Conservation (phyloP, 306 rosid species). For the Clitoria ternatea region DNA sequence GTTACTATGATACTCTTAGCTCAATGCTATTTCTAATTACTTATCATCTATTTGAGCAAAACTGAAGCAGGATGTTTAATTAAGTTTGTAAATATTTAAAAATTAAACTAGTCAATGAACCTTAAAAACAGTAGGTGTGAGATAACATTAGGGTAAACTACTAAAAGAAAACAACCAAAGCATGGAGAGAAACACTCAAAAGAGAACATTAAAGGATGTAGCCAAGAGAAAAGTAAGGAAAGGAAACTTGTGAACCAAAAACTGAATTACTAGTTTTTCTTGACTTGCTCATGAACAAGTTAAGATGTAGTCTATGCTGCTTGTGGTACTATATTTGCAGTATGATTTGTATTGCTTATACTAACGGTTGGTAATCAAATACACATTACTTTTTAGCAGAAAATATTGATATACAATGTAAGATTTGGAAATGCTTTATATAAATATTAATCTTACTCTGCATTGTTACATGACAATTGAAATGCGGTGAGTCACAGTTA, state of each 20-base stretch:
- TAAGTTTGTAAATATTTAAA: background rate
- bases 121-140: background rate
- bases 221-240: background rate
- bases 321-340: background rate
- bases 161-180: background rate
- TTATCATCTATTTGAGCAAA: background rate
- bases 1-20: background rate
- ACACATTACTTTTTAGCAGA: slow-evolving; percentile 6
- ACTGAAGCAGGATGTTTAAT: background rate
- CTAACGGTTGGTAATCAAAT: slow-evolving; percentile 9
- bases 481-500: background rate
- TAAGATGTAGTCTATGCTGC: background rate
- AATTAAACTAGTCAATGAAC: too few relatives aligned
- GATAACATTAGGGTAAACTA: background rate
- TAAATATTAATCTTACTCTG: slow-evolving; percentile 10
- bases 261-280: background rate
- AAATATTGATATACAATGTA: background rate
- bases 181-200: background rate
- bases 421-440: slow-evolving; percentile 3
- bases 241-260: too few relatives aligned
- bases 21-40: background rate
- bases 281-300: background rate
- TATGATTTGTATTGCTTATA: background rate
- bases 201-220: background rate
- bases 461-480: slow-evolving; percentile 1